phyloP scores from a whole-genome alignment of 305 asterid species.

The Euphrasia arctica region DNA sequence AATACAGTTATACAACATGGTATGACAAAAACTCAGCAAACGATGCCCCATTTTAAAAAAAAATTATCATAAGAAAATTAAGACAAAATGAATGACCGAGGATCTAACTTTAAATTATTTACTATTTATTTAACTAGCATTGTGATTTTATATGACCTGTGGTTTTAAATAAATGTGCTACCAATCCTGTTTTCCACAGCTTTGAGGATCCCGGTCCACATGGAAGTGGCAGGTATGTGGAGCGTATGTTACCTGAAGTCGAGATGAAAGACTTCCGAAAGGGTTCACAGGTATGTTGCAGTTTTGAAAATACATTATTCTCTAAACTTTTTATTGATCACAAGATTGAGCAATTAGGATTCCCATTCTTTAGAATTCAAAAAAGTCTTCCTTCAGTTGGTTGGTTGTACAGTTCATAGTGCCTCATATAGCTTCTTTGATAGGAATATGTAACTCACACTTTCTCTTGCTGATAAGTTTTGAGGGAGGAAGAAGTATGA shows the following conservation, averaged over 20 bases:
- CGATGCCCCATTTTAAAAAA: not conserved
- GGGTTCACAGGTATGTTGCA: conserved; percentile 76
- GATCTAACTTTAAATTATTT: not conserved
- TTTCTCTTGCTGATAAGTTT: not conserved
- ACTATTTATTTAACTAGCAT: conserved; percentile 1
- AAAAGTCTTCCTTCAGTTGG: not conserved
- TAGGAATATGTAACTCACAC: not conserved
- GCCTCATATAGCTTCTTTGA: not conserved
- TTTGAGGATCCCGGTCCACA: conserved; percentile 98
- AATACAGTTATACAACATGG: not conserved
- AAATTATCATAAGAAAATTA: not conserved
- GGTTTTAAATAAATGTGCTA: conserved; percentile 17
- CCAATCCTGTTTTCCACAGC: conserved; percentile 40
- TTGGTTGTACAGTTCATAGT: not conserved
- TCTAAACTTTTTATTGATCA: not conserved
- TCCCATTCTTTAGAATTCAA: not conserved
- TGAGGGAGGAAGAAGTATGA: not conserved
- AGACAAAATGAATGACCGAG: conserved; percentile 4
- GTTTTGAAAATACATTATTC: not conserved
- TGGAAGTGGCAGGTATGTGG: conserved; percentile 79
- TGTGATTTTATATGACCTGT: not conserved
- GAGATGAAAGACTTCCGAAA: conserved; percentile 71
- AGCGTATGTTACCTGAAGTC: conserved; percentile 79
- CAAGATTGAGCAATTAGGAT: not conserved
- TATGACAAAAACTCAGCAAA: conserved; percentile 7